These are phyloP conservation scores for Cyberlindnera suaveolens DNA, from an alignment of 805 yeast species.

Conservation along the genomic window DNA sequence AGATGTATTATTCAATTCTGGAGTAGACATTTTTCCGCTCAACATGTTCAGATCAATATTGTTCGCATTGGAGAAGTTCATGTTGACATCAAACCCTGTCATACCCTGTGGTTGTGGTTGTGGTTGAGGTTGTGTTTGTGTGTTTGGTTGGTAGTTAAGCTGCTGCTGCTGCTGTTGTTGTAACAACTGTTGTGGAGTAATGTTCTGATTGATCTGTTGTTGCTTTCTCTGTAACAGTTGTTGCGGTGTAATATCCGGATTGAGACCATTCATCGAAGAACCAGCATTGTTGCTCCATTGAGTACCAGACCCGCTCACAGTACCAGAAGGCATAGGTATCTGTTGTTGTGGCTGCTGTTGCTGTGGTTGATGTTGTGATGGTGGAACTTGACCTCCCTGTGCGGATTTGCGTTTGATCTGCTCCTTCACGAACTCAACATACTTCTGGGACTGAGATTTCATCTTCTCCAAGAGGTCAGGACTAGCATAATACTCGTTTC, in stretches of 20 bases:
- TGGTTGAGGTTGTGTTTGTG: neutral
- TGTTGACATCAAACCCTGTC: neutral
- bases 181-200: constrained; percentile 22
- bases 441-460: constrained; percentile 65
- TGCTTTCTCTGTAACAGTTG: constrained; percentile 25
- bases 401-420: constrained; percentile 35
- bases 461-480: constrained; percentile 67
- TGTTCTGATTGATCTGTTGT: constrained; percentile 14
- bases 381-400: constrained; percentile 28
- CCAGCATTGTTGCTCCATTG: constrained; percentile 15
- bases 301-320: constrained; percentile 2
- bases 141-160: constrained; percentile 10
- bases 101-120: neutral
- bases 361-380: constrained; percentile 14
- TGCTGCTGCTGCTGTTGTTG: constrained; percentile 18
- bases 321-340: neutral
- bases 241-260: constrained; percentile 24
- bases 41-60: constrained; percentile 11
- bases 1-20: constrained; percentile 11
- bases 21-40: constrained; percentile 11
- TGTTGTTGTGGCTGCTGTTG: constrained; percentile 6
- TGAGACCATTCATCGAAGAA: constrained; percentile 9
- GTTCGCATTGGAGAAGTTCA: constrained; percentile 2
- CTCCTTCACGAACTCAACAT: constrained; percentile 68
- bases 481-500: constrained; percentile 63